Evolutionary conservation across 345 rosid species (phyloP), one percentile per base, ranked within the genome.

Genomic region (Angophora floribunda): DNA sequence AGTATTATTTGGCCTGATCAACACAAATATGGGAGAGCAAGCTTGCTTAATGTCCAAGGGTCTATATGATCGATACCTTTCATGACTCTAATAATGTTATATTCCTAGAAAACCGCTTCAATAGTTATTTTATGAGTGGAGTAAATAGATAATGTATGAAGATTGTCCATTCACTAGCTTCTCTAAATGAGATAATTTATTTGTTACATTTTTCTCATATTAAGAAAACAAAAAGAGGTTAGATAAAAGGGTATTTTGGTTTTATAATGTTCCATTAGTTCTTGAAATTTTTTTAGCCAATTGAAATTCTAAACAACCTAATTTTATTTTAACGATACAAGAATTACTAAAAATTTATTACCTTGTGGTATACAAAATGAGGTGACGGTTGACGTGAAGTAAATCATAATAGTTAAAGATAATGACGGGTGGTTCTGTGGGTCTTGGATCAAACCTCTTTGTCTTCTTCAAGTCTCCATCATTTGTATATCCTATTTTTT

Each of bases 41-140:
- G 0, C n/a, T 59, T 59, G 65, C 14, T 59, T 59, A 13, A 24
- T 59, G 30, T 59, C 30, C 4, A 4, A 11, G n/a, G 32, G 70
- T 61, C 32, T 28, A 7, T 61, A 12, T 61, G 13, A 57, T 0
- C 9, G n/a, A 57, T 4, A 22, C 13, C 3, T 22, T 22, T 26
- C 63, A 0, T 61, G 70, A 61, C 32, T 61, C 0, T 12, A 8
- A 28, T 28, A 13, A 6, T 61, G 32, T 0, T 7, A 0, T 61
- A 13, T 28, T 61, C 32, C 28, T 6, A 32, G 67, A 61, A 28
- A 28, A 28, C 0, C 1, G 4, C 12, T 28, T 61, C 3, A 28
- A 3, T 61, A 11, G 16, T 61, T 61, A 59, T 28, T 12, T 61
- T 13, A 12, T 61, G 70, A 26, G 70, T 61, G 15, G 12, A 1